Conservation (phyloP, 1,139 yeast species). For the Yamadazyma siamensis region DNA sequence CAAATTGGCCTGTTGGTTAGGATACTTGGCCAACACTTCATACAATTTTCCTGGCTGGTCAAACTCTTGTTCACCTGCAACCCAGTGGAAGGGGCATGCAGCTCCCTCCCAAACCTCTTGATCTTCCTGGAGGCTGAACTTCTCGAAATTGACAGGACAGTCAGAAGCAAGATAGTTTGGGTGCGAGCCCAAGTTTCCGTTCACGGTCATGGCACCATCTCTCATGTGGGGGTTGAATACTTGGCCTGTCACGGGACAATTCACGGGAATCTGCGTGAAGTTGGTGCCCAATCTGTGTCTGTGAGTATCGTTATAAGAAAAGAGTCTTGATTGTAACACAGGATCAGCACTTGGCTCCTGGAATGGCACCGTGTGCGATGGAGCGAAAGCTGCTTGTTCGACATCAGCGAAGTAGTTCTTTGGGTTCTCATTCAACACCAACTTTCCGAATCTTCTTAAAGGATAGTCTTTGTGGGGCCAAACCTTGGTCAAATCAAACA, state of each 20-base stretch:
- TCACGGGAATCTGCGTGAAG: conserved; percentile 64
- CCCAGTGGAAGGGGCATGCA: conserved; percentile 87
- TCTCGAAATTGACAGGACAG: conserved; percentile 50
- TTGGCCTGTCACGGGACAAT: conserved; percentile 47
- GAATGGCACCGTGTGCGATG: conserved; percentile 75
- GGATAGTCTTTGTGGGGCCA: conserved; percentile 75
- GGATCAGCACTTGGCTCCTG: conserved; percentile 79
- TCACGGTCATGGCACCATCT: conserved; percentile 77
- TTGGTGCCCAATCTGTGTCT: conserved; percentile 53
- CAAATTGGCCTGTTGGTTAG: conserved; percentile 76
- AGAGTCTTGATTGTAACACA: conserved; percentile 75
- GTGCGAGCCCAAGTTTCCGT: conserved; percentile 73
- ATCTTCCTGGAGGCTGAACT: conserved; percentile 44
- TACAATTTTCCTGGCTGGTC: conserved; percentile 64
- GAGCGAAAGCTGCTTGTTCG: conserved; percentile 74
- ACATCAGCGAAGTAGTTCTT: conserved; percentile 70
- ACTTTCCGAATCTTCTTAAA: conserved; percentile 61
- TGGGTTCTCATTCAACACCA: conserved; percentile 61
- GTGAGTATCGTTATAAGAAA: conserved; percentile 79
- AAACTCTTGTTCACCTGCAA: conserved; percentile 65
- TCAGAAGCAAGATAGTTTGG: conserved; percentile 68
- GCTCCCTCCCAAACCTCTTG: conserved; percentile 91
- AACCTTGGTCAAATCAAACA: conserved; percentile 63
- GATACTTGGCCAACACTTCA: conserved; percentile 69
- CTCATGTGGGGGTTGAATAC: conserved; percentile 60